Base-by-base conservation (phyloP, 1,284 basidiomycete genomes). In the Sanguinoderma infundibulare region DNA sequence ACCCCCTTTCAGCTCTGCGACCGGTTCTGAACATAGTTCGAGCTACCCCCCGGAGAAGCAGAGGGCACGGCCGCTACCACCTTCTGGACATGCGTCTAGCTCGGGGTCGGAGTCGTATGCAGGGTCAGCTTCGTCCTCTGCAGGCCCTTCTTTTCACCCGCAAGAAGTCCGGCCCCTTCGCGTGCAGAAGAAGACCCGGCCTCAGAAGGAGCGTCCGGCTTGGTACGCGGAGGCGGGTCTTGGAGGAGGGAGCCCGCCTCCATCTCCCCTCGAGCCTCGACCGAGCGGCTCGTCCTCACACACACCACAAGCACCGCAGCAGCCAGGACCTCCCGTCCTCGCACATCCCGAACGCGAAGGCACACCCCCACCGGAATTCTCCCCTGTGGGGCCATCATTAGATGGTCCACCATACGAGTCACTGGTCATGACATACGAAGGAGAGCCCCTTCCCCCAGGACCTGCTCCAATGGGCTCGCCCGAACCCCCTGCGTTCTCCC, bases 341-440 rank as follows among this genome's bases (percentile, higher is more conserved):
- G 60, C 61, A 54, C 35, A 50, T 22, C 53, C 56, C 26, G 61
- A 60, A 3, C 67, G 69, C 15, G 59, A 63, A 34, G 67, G 67
- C 15, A 71, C 74, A 3, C 75, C 79, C 3, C 82, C 81, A 14
- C 81, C 82, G 5, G 75, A 79, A 12, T 83, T 83, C 69, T 72
- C 77, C 8, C 58, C 76, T 0, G 69, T 76, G 7, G 79, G 74
- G 5, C 75, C 77, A 2, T 76, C 74, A 12, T 69, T 78, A 12
- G 80, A 81, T 66, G 78, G 78, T 1, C 76, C 78, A 0, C 73
- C 77, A 2, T 79, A 77, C 61, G 78, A 79, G 46, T 22, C 72
- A 20, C 65, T 76, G 15, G 70, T 73, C 10, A 57, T 72, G 53
- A 59, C 67, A 5, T 74, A 73, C 54, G 34, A 61, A 54, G 66